Percentiles rank a stretch among this genome's conserved stretches.
Evolutionary conservation across 169 alveolate species (phyloP).

Genomic region (Cryptosporidium bovis): DNA sequence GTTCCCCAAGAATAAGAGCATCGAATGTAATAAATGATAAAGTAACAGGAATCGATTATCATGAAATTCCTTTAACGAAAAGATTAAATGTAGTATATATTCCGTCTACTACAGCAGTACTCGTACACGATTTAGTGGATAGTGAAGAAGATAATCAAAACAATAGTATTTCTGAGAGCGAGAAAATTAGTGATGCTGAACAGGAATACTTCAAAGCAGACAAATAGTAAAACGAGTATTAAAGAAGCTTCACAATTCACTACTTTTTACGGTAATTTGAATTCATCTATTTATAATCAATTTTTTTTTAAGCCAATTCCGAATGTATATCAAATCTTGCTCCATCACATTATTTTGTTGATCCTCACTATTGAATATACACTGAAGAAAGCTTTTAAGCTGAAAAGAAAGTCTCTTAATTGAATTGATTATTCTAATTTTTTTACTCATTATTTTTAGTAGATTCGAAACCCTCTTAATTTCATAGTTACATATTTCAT

Average conservation of each 20-base stretch:
- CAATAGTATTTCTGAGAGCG: constrained; percentile 6
- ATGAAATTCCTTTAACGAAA: constrained; percentile 65
- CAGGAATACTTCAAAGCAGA: constrained; percentile 48
- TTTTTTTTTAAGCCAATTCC: constrained; percentile 49
- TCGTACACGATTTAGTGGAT: constrained; percentile 67
- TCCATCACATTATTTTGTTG: neutral
- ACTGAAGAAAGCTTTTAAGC: constrained; percentile 39
- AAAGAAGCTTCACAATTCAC: neutral
- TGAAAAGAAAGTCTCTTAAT: constrained; percentile 35
- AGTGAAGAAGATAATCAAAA: constrained; percentile 35
- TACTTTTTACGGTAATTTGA: neutral
- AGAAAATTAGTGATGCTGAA: constrained; percentile 55
- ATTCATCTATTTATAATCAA: constrained; percentile 2
- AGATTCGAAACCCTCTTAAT: constrained; percentile 1
- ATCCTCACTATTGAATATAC: neutral
- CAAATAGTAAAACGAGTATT: neutral
- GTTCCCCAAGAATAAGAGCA: constrained; percentile 69
- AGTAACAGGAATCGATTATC: constrained; percentile 45
- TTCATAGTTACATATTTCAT: constrained; percentile 29
- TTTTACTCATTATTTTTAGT: constrained; percentile 36
- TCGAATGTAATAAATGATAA: constrained; percentile 19
- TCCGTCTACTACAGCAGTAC: constrained; percentile 66
- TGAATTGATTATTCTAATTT: constrained; percentile 36
- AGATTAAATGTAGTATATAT: constrained; percentile 63
- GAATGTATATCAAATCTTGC: constrained; percentile 31